Evolutionary conservation across 2,329 filamentous ascomycete genomes (phyloP).

Genomic region (Aspergillus sp.): DNA sequence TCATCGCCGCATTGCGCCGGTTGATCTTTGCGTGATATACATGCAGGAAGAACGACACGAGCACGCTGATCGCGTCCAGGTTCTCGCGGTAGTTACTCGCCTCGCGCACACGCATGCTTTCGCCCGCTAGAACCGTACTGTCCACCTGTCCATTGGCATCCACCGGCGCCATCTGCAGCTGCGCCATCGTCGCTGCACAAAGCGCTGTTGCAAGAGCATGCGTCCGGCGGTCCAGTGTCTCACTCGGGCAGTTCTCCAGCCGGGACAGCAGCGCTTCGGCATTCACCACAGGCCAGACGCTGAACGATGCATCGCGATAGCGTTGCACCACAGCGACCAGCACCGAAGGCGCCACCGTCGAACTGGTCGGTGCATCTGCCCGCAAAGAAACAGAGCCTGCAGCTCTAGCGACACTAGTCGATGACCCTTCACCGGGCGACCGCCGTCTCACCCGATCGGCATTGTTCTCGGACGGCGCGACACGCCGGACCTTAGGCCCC

Average conservation of each 20-base stretch:
- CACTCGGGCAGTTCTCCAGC: slow-evolving; percentile 3
- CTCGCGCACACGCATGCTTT: slow-evolving; percentile 23
- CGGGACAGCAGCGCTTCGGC: slow-evolving; percentile 15
- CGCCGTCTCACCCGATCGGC: background rate
- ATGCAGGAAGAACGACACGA: slow-evolving; percentile 31
- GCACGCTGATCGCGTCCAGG: slow-evolving; percentile 18
- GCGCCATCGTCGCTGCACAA: slow-evolving; percentile 31
- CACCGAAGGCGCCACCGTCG: slow-evolving; percentile 8
- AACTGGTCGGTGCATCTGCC: background rate
- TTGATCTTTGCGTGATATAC: slow-evolving; percentile 32
- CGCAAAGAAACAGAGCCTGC: no score
- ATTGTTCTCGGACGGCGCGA: background rate
- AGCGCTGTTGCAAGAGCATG: slow-evolving; percentile 24
- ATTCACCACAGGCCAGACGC: slow-evolving; percentile 29
- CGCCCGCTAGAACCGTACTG: slow-evolving; percentile 16
- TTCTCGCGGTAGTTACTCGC: slow-evolving; percentile 14
- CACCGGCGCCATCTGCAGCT: slow-evolving; percentile 23
- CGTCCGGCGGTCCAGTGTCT: slow-evolving; percentile 2
- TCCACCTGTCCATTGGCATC: slow-evolving; percentile 12
- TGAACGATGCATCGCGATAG: slow-evolving; percentile 25
- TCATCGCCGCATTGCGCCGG: slow-evolving; percentile 25
- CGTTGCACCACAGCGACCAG: slow-evolving; percentile 18
- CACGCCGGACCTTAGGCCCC: slow-evolving; percentile 21
- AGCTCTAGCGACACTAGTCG: background rate
- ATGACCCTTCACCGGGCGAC: background rate